Evolutionary conservation across 2,329 filamentous ascomycete species (phyloP).

Genomic region (Penicillium griseofulvum): DNA sequence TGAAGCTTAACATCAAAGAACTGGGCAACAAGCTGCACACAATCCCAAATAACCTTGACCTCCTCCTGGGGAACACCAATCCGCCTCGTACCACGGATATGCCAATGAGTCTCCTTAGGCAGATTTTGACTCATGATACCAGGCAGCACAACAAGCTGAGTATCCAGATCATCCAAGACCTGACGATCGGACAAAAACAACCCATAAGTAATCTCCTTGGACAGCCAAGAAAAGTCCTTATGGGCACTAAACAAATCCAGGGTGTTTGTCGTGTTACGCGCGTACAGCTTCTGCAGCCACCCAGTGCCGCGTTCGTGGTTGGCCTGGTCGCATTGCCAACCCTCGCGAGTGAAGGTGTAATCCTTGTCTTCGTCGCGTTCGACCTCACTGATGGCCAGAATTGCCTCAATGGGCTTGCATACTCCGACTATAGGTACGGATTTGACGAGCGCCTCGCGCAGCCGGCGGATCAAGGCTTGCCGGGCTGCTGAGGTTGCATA

Average conservation of each 20-base stretch:
- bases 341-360: conserved; percentile 52
- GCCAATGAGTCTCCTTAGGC: conserved; percentile 44
- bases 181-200: conserved; percentile 49
- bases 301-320: conserved; percentile 54
- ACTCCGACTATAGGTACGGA: conserved; percentile 59
- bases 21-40: conserved; percentile 29
- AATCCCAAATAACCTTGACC: conserved; percentile 38
- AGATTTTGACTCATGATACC: conserved; percentile 48
- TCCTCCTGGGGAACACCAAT: conserved; percentile 42
- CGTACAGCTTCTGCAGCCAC: conserved; percentile 59
- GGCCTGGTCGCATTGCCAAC: conserved; percentile 58
- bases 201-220: conserved; percentile 70
- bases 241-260: conserved; percentile 34
- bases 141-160: conserved; percentile 44
- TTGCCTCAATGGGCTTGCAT: conserved; percentile 61
- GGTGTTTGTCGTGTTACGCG: conserved; percentile 45
- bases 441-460: conserved; percentile 60
- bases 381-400: conserved; percentile 54
- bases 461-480: conserved; percentile 36
- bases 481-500: conserved; percentile 31
- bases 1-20: conserved; percentile 30
- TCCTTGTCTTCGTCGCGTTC: conserved; percentile 59
- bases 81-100: conserved; percentile 45
- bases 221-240: conserved; percentile 64
- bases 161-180: conserved; percentile 43